phyloP scores from a whole-genome alignment of 2,329 filamentous ascomycete species.

The Cladosporium sp. region DNA sequence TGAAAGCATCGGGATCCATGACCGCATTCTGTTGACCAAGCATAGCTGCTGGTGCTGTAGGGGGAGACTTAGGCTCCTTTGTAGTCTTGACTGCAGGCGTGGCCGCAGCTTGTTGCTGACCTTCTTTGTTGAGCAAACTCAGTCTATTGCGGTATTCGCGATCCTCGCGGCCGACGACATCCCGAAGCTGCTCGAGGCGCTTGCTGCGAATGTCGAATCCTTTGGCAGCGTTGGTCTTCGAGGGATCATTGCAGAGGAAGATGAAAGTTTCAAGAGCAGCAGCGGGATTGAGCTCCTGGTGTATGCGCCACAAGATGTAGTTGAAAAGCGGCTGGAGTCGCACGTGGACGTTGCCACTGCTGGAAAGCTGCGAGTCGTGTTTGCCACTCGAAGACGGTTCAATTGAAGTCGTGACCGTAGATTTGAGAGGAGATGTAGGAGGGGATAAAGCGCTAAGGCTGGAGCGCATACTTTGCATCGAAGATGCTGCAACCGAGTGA shows the following conservation, averaged over 20 bases:
- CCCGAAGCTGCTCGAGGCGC: constrained; percentile 51
- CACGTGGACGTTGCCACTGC: constrained; percentile 34
- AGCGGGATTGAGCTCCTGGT: constrained; percentile 50
- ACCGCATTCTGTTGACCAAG: constrained; percentile 35
- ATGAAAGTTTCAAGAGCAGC: constrained; percentile 53
- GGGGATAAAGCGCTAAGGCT: constrained; percentile 34
- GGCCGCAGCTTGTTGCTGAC: constrained; percentile 15
- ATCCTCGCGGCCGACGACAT: constrained; percentile 51
- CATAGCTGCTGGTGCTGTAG: constrained; percentile 36
- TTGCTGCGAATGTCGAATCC: constrained; percentile 53
- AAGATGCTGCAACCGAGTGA: constrained; percentile 42
- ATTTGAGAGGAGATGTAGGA: constrained; percentile 24
- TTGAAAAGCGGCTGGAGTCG: constrained; percentile 51
- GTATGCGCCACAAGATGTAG: constrained; percentile 53
- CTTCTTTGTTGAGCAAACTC: constrained; percentile 31
- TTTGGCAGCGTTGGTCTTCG: constrained; percentile 48
- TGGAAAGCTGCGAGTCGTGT: constrained; percentile 17
- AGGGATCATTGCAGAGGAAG: constrained; percentile 51
- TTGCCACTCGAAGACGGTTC: constrained; percentile 5
- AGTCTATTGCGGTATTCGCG: constrained; percentile 46
- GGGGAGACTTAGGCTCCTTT: constrained; percentile 26
- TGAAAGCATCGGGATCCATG: constrained; percentile 51
- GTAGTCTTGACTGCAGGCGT: neutral
- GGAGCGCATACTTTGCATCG: constrained; percentile 40
- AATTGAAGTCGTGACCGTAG: constrained; percentile 26